phyloP scores from a whole-genome alignment of 1,284 basidiomycete species.

The Amanita bisporigera region DNA sequence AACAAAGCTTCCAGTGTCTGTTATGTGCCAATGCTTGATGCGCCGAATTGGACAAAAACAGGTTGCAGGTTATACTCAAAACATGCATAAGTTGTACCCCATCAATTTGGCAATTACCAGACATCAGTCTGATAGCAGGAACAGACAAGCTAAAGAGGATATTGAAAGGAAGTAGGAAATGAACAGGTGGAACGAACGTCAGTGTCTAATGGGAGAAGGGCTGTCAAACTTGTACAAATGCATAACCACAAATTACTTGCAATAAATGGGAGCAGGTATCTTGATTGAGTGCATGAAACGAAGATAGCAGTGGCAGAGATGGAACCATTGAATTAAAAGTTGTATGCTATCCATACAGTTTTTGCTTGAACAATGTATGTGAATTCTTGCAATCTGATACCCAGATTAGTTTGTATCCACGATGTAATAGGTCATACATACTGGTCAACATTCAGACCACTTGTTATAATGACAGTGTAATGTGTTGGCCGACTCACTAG shows the following conservation, averaged over 20 bases:
- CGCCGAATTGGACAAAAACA: too few species aligned
- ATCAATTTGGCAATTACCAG: too few species aligned
- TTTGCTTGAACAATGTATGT: slow-evolving; percentile 19
- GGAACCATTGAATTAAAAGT: slow-evolving; percentile 25
- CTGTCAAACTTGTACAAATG: background rate
- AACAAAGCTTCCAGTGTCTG: too few species aligned
- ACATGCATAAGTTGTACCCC: too few species aligned
- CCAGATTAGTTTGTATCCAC: background rate
- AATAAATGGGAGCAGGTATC: slow-evolving; percentile 49
- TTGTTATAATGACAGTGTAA: slow-evolving; percentile 37
- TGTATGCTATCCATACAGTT: background rate
- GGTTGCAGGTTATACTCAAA: too few species aligned
- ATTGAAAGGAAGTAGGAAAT: background rate
- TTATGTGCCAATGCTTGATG: too few species aligned
- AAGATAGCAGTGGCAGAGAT: slow-evolving; percentile 45
- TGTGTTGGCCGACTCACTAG: slow-evolving; percentile 44
- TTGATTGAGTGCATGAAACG: slow-evolving; percentile 46
- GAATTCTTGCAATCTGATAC: slow-evolving; percentile 28
- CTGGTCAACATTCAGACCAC: slow-evolving; percentile 16
- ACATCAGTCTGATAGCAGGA: too few species aligned
- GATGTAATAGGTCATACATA: slow-evolving; percentile 13
- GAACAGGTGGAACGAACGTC: slow-evolving; percentile 6
- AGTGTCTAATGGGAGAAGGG: background rate
- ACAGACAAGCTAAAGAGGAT: slow-evolving; percentile 7
- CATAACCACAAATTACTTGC: slow-evolving; percentile 28